Evolutionary conservation across 169 alveolate species (phyloP).

Genomic region (Theileria annulata): DNA sequence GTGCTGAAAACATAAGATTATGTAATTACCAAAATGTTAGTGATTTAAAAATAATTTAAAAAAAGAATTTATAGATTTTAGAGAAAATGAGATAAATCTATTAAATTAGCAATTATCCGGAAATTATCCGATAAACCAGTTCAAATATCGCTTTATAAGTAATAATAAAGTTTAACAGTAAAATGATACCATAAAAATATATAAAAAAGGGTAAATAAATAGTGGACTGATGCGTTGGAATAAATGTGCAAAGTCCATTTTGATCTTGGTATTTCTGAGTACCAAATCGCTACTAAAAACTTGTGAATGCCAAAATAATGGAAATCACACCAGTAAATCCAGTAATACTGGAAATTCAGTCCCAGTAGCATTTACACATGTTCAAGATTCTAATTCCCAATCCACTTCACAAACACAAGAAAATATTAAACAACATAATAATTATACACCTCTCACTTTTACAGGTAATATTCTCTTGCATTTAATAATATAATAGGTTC

Average conservation of each 20-base stretch:
- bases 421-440: not conserved
- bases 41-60: not conserved
- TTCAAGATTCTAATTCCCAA: not conserved
- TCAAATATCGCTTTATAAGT: not conserved
- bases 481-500: not conserved
- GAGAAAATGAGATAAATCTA: not conserved
- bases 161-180: not conserved
- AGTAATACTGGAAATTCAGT: not conserved
- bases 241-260: not conserved
- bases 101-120: too few relatives aligned
- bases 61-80: not conserved
- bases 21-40: not conserved
- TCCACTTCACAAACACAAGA: not conserved
- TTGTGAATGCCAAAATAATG: not conserved
- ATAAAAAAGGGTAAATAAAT: not conserved
- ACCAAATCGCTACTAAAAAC: not conserved
- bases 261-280: not conserved
- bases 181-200: not conserved
- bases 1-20: slow-evolving; percentile 10
- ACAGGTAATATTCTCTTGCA: not conserved
- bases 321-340: not conserved
- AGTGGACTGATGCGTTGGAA: not conserved
- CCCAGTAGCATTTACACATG: slow-evolving; percentile 1
- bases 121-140: not conserved
- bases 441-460: not conserved